phyloP scores from a whole-genome alignment of 2,329 filamentous ascomycete genomes.

The Reticulascus tulasneorum region DNA sequence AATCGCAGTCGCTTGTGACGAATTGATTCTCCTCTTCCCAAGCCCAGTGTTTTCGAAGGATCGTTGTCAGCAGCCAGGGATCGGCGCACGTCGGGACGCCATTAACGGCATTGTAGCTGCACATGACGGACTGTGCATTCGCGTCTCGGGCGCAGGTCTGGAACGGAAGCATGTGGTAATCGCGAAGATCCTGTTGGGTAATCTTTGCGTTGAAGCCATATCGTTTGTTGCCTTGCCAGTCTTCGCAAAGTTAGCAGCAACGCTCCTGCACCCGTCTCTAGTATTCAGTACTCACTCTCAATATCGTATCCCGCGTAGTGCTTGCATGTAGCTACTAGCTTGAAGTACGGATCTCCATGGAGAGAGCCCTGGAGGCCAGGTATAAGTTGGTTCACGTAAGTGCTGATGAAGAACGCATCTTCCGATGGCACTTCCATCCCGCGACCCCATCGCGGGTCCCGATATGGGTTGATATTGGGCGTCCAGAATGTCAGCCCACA shows the following conservation, averaged over 20 bases:
- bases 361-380: constrained; percentile 48
- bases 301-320: constrained; percentile 56
- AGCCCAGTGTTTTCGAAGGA: constrained; percentile 62
- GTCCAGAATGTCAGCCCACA: constrained; percentile 58
- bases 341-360: constrained; percentile 5
- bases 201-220: constrained; percentile 54
- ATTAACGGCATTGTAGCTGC: constrained; percentile 60
- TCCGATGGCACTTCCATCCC: constrained; percentile 58
- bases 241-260: too few relatives aligned
- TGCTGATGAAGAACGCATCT: constrained; percentile 44
- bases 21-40: constrained; percentile 59
- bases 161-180: constrained; percentile 66
- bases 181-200: constrained; percentile 56
- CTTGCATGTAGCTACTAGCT: constrained; percentile 54
- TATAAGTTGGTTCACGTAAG: constrained; percentile 49
- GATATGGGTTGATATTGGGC: constrained; percentile 63
- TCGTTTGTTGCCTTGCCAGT: constrained; percentile 18
- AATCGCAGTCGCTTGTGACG: constrained; percentile 62
- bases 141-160: constrained; percentile 57
- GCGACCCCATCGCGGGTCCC: constrained; percentile 59
- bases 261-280: too few relatives aligned
- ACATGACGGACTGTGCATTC: constrained; percentile 56
- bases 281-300: too few relatives aligned
- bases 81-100: constrained; percentile 61
- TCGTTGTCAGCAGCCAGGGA: constrained; percentile 55